phyloP scores from a whole-genome alignment of 768 basidiomycete species.

The Leccinum aurantiacum region DNA sequence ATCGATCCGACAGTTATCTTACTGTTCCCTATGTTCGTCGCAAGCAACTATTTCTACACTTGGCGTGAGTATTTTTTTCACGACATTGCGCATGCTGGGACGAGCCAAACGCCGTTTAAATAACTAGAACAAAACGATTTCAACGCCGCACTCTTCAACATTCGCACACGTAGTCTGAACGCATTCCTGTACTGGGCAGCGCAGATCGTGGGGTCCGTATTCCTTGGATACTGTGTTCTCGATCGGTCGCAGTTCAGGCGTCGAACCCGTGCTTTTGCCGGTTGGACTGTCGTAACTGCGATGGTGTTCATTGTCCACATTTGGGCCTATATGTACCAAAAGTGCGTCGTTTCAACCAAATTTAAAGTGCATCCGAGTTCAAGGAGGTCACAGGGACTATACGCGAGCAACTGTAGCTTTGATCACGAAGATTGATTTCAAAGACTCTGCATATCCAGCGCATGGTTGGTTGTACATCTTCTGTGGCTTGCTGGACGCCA shows the following conservation, averaged over 20 bases:
- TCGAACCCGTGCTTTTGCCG: constrained; percentile 68
- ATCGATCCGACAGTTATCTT: constrained; percentile 72
- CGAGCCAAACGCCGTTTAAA: constrained; percentile 10
- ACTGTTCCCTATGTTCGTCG: constrained; percentile 84
- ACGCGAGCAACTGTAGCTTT: constrained; percentile 51
- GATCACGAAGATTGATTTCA: constrained; percentile 56
- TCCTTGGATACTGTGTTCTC: constrained; percentile 63
- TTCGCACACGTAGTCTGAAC: constrained; percentile 77
- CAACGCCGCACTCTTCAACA: constrained; percentile 77
- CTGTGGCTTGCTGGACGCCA: constrained; percentile 74
- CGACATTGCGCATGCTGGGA: neutral
- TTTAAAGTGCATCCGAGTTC: neutral
- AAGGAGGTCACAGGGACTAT: constrained; percentile 44
- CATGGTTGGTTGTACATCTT: constrained; percentile 65
- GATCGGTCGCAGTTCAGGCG: constrained; percentile 57
- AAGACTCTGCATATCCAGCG: constrained; percentile 51
- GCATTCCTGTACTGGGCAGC: constrained; percentile 78
- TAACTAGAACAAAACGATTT: constrained; percentile 57
- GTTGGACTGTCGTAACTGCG: constrained; percentile 60
- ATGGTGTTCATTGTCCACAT: constrained; percentile 70
- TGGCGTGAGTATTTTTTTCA: constrained; percentile 56
- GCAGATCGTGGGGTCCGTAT: constrained; percentile 73
- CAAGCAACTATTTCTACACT: constrained; percentile 84
- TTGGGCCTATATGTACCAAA: constrained; percentile 80
- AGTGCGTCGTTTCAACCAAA: constrained; percentile 38